Evolutionary conservation across 306 rosid species (phyloP), one percentile per base, ranked within the genome.

Genomic region (Oemleria cerasiformis): DNA sequence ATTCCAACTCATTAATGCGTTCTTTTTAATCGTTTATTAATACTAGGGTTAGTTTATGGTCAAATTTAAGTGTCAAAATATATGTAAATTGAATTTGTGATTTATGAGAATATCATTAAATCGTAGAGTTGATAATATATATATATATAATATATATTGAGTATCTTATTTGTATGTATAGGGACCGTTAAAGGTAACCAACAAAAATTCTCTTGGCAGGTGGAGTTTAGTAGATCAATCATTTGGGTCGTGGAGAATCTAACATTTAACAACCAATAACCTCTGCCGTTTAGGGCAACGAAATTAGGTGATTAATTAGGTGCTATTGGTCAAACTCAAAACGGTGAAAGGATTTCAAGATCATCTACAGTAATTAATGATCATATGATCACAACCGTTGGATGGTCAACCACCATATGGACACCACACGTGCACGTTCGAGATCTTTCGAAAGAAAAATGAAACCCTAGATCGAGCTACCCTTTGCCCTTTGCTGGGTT

Each of bases 321-420:
- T 64, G 56, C 21, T 15, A 64, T 54, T 69, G 72, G 81, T 77
- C 76, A 70, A 75, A 72, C 53, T 77, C 76, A 70, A 75, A 72
- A 58, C 30, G 77, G 59, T 73, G 67, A 63, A 68, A 75, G 69
- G 8, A 16, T 61, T 4, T 38, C 66, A 17, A 38, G 44, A 8
- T 4, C 12, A 38, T 38, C 1, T 17, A 61, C 15, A 61, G 8
- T 61, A 45, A 61, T 42, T 61, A 45, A 61, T 42, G 38, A 63
- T 30, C 3, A 4, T 30, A 30, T 30, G 13, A 71, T 61, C 45
- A 67, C 63, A 64, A 68, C 72, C 53, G 36, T 16, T 74, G 66
- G 49, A 75, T 79, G 75, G 88, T 82, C 88, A 84, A 82, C 75
- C 68, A 48, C 51, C 59, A 70, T 3, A 65, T 56, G 62, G 36